Evolutionary conservation across 805 yeast genomes (phyloP).

Genomic region (Pichia paraexigua): DNA sequence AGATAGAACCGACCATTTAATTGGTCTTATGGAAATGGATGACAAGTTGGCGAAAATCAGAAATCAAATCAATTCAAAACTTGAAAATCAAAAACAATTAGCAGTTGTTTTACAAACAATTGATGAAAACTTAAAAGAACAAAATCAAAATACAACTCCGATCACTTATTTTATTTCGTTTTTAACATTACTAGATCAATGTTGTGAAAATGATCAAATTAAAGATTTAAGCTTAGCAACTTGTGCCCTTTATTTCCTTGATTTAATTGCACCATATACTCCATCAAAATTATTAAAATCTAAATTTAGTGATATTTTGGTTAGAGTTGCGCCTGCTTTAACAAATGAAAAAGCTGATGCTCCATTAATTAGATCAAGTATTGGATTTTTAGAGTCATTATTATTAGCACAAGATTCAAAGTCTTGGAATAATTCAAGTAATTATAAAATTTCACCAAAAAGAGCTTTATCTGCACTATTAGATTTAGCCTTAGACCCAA

Average conservation of each 20-base stretch:
- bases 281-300: constrained; percentile 62
- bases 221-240: constrained; percentile 60
- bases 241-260: constrained; percentile 73
- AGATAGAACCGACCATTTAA: constrained; percentile 11
- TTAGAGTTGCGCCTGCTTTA: constrained; percentile 74
- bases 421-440: constrained; percentile 61
- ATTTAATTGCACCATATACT: constrained; percentile 66
- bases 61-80: constrained; percentile 64
- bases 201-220: constrained; percentile 44
- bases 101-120: constrained; percentile 82
- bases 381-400: constrained; percentile 77
- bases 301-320: constrained; percentile 69
- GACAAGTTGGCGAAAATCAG: constrained; percentile 61
- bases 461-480: constrained; percentile 74
- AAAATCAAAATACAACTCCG: constrained; percentile 52
- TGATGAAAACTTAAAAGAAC: constrained; percentile 76
- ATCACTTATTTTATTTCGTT: constrained; percentile 83
- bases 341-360: constrained; percentile 66
- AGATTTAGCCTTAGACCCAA: constrained; percentile 72
- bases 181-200: constrained; percentile 71
- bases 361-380: constrained; percentile 70
- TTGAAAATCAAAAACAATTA: constrained; percentile 78
- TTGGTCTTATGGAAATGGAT: constrained; percentile 41
- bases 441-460: constrained; percentile 55
- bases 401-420: constrained; percentile 71